Conservation (phyloP, 768 basidiomycete genomes). For the Chlorophyllum brunneum region DNA sequence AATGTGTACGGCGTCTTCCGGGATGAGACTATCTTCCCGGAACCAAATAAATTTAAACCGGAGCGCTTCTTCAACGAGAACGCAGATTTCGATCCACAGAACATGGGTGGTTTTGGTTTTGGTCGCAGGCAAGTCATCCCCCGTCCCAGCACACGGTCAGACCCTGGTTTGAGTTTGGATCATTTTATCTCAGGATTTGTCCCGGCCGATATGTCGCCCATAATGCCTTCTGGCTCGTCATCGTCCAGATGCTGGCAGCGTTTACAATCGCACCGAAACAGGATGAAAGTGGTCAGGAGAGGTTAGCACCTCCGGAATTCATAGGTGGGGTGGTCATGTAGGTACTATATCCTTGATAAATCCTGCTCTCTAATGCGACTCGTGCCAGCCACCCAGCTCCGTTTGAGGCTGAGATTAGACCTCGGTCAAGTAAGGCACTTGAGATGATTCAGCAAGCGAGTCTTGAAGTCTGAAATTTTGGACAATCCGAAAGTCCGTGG, state of each 20-base stretch:
- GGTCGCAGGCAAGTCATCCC: constrained; percentile 30
- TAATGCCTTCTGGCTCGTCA: constrained; percentile 27
- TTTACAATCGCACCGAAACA: constrained; percentile 28
- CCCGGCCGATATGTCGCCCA: constrained; percentile 33
- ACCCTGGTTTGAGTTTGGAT: too few relatives aligned
- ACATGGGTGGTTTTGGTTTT: constrained; percentile 27
- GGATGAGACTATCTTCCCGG: constrained; percentile 45
- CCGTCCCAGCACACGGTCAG: too few relatives aligned
- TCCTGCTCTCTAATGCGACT: neutral
- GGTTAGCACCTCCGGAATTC: constrained; percentile 21
- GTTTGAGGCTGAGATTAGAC: constrained; percentile 18
- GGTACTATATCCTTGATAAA: neutral
- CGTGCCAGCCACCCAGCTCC: constrained; percentile 23
- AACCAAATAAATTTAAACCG: constrained; percentile 51
- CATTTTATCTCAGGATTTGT: constrained; percentile 22
- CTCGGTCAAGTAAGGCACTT: constrained; percentile 17
- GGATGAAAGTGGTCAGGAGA: constrained; percentile 26
- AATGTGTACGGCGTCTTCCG: constrained; percentile 42
- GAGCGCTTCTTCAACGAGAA: constrained; percentile 44
- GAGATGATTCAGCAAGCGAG: constrained; percentile 17
- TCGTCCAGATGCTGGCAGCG: constrained; percentile 23
- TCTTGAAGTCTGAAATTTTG: constrained; percentile 9
- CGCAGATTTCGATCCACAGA: constrained; percentile 18
- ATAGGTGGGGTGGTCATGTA: constrained; percentile 23
- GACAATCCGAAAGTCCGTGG: neutral